Conservation (phyloP, 2,329 filamentous ascomycete genomes). For the Claviceps purpurea region DNA sequence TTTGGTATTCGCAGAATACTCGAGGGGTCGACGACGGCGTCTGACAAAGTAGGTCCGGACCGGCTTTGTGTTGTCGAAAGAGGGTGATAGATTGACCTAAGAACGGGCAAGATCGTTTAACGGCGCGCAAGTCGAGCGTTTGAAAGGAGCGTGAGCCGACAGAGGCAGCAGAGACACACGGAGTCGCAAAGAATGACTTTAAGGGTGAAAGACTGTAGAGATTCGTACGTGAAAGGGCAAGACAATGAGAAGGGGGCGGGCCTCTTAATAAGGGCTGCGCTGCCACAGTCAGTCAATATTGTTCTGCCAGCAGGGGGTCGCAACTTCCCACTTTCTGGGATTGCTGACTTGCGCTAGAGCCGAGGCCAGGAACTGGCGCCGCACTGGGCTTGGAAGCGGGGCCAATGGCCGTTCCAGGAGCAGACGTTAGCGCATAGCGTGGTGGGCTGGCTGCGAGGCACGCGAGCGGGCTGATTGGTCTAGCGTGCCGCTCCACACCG, state of each 20-base stretch:
- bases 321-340: too few species aligned
- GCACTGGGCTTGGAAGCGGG: too few species aligned
- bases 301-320: too few species aligned
- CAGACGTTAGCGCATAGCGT: too few species aligned
- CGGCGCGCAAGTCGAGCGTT: background rate
- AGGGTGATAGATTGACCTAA: constrained; percentile 4
- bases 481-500: too few species aligned
- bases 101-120: background rate
- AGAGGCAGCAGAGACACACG: background rate
- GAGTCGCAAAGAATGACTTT: background rate
- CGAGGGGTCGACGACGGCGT: background rate
- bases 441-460: too few species aligned
- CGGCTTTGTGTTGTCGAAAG: constrained; percentile 1
- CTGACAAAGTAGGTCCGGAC: background rate
- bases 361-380: too few species aligned
- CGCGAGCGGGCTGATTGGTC: too few species aligned
- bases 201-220: background rate
- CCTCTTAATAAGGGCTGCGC: background rate
- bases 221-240: background rate
- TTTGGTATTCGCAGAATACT: constrained; percentile 10
- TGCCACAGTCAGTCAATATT: too few species aligned
- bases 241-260: background rate
- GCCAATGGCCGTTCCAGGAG: too few species aligned
- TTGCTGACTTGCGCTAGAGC: too few species aligned
- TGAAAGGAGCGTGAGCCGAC: background rate